Percentiles rank a stretch among this genome's conserved stretches.
phyloP scores from a whole-genome alignment of 2,329 filamentous ascomycete genomes.

The Westerdykella aurantiaca region DNA sequence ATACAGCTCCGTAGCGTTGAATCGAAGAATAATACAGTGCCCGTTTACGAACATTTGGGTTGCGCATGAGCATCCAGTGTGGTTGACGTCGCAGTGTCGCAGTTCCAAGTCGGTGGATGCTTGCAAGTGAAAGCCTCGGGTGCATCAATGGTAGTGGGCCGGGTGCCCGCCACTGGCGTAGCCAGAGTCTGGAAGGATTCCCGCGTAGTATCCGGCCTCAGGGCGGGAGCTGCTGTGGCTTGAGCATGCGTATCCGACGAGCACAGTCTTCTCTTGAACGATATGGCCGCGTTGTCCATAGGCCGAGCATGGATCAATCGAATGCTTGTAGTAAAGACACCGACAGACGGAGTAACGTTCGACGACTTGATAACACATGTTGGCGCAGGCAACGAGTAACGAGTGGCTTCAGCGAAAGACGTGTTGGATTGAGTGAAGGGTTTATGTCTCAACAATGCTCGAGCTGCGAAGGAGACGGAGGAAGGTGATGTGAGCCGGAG shows the following conservation, averaged over 20 bases:
- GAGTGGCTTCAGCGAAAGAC: constrained; percentile 8
- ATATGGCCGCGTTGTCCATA: constrained; percentile 69
- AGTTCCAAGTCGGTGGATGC: too few species aligned
- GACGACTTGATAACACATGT: constrained; percentile 82
- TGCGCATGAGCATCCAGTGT: neutral
- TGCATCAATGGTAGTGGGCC: neutral
- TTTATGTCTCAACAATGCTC: neutral
- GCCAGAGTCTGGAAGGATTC: constrained; percentile 25
- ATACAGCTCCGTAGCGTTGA: constrained; percentile 8
- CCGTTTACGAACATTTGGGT: neutral
- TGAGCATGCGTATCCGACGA: constrained; percentile 75
- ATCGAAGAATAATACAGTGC: constrained; percentile 17
- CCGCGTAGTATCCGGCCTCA: constrained; percentile 12
- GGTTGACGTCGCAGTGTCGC: neutral
- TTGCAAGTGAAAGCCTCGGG: too few species aligned
- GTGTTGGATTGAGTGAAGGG: constrained; percentile 9
- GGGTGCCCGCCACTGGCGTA: constrained; percentile 24
- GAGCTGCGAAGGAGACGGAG: neutral
- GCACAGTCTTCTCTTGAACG: constrained; percentile 68
- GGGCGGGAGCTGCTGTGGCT: constrained; percentile 43
- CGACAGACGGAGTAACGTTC: constrained; percentile 82
- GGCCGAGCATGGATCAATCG: constrained; percentile 72
- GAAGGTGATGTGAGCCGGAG: constrained; percentile 7
- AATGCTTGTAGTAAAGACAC: constrained; percentile 83
- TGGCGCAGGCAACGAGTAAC: constrained; percentile 4